Base-by-base conservation (phyloP, 495 filamentous ascomycete species). In the Terfezia claveryi region DNA sequence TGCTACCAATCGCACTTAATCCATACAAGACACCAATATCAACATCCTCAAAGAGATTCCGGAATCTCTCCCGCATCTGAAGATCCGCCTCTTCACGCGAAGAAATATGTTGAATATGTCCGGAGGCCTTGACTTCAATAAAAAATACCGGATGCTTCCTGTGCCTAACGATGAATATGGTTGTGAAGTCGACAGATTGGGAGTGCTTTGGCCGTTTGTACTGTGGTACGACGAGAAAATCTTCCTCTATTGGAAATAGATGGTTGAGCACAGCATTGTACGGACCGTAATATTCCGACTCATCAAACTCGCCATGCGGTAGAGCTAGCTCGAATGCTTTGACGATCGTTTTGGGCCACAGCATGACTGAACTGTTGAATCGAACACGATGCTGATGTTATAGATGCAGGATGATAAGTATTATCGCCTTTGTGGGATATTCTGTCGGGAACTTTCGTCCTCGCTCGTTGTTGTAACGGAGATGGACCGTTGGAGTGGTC, bases 361-460 rank as follows among this genome's bases (percentile, higher is more conserved):
- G n/a, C n/a, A n/a, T n/a, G n/a, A n/a, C 50, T n/a, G 10, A 51
- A 51, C 50, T 10, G n/a, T 44, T 9, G n/a, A 44, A 44, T n/a
- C n/a, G n/a, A n/a, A n/a, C n/a, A n/a, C n/a, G n/a, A n/a, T n/a
- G n/a, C n/a, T n/a, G n/a, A n/a, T n/a, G n/a, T 10, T 44, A 17
- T 55, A 49, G 36, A 50, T 55, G 20, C 8, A 14, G 53, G 38
- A 44, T n/a, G 38, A 10, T 44, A n/a, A 55, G 41, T 37, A 54
- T 17, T 49, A 54, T 54, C 17, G 53, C 44, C 44, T 37, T 49
- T 54, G 53, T 54, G 37, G 37, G 44, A 41, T 11, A 38, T 54
- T 41, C 36, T 54, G 44, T 54, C 9, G 10, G 53, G 53, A 54
- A 54, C 12, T 20, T 41, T 54, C n/a, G 10, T 44, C n/a, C 38